Evolutionary conservation across 148 eudicot species (phyloP).

Genomic region (Hydrangea macrophylla): DNA sequence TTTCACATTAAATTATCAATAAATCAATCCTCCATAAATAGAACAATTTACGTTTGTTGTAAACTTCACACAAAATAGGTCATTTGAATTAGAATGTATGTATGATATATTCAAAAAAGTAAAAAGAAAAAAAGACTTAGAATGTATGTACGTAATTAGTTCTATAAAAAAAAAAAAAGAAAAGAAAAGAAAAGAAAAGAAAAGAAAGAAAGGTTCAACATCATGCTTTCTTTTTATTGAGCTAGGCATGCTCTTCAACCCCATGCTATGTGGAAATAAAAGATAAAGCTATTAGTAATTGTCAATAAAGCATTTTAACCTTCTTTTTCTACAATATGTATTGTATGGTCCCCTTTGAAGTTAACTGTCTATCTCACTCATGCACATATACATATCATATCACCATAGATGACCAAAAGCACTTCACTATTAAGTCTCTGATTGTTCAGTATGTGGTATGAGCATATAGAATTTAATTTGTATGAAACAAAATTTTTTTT

Average conservation of each 20-base stretch:
- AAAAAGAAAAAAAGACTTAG: neutral
- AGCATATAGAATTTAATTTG: neutral
- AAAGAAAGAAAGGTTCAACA: constrained; percentile 13
- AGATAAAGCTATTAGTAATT: constrained; percentile 8
- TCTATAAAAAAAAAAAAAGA: too few relatives aligned
- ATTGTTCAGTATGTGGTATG: neutral
- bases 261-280: constrained; percentile 4
- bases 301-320: constrained; percentile 21
- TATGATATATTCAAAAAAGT: neutral
- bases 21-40: too few relatives aligned
- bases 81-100: too few relatives aligned
- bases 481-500: neutral
- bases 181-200: neutral
- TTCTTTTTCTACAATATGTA: neutral
- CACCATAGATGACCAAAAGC: neutral
- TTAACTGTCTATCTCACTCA: constrained; percentile 3
- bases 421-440: neutral
- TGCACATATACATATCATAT: neutral
- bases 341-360: constrained; percentile 18
- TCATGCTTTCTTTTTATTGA: constrained; percentile 15
- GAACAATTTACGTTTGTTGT: too few relatives aligned
- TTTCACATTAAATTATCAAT: too few relatives aligned
- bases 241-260: constrained; percentile 15
- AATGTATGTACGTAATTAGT: too few relatives aligned
- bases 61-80: too few relatives aligned